phyloP scores from a whole-genome alignment of 805 yeast species.

The Yarrowia bubula region DNA sequence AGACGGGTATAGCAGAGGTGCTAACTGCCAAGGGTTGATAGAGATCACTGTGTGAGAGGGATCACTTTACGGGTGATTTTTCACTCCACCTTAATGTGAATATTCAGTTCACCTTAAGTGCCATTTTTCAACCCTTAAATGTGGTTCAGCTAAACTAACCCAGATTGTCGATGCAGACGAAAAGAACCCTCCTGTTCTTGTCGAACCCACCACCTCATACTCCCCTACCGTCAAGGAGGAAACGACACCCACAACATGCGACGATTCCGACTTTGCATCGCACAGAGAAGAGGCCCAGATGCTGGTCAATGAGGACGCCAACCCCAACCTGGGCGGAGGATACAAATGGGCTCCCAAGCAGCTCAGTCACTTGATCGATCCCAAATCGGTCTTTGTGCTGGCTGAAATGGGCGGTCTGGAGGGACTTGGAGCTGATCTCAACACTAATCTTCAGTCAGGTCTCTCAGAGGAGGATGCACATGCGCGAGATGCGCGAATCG shows the following conservation, averaged over 20 bases:
- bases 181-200: neutral
- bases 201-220: slow-evolving; percentile 1
- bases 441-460: slow-evolving; percentile 38
- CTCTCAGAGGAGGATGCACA: slow-evolving; percentile 34
- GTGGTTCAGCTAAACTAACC: neutral
- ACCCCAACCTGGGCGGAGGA: neutral
- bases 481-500: slow-evolving; percentile 39
- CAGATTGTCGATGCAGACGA: slow-evolving; percentile 23
- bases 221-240: slow-evolving; percentile 18
- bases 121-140: too few species aligned
- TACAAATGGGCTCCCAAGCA: slow-evolving; percentile 31
- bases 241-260: neutral
- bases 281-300: slow-evolving; percentile 17
- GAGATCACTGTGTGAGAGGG: too few species aligned
- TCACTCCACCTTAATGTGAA: too few species aligned
- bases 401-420: slow-evolving; percentile 42
- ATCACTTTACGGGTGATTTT: too few species aligned
- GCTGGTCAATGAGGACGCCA: slow-evolving; percentile 1
- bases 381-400: slow-evolving; percentile 41
- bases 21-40: neutral
- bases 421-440: slow-evolving; percentile 36
- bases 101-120: too few species aligned
- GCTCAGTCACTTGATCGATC: slow-evolving; percentile 39
- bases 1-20: neutral
- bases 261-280: neutral